A percentile compares a stretch with the other conserved stretches of the same genome.
These are phyloP conservation scores for Phylloboletellus chloephorus DNA, from an alignment of 1,284 basidiomycete genomes.

Conservation along the genomic window DNA sequence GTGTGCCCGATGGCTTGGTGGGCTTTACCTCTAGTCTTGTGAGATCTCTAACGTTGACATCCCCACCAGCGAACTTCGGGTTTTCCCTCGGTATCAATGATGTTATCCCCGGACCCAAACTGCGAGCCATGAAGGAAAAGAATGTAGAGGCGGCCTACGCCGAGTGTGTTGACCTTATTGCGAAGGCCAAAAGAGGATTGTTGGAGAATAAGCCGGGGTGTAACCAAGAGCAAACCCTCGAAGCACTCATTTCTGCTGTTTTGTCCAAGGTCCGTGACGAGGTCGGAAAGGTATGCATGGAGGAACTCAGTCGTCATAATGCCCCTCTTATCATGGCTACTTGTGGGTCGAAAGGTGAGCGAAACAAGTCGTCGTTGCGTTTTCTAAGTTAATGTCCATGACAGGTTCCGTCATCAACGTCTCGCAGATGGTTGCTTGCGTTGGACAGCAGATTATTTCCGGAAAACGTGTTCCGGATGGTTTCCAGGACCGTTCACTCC, in stretches of 20 bases:
- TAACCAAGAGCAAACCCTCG: constrained; percentile 94
- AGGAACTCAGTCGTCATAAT: constrained; percentile 92
- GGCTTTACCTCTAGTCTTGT: constrained; percentile 23
- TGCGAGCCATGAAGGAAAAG: constrained; percentile 78
- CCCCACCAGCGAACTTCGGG: constrained; percentile 78
- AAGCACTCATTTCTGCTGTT: constrained; percentile 91
- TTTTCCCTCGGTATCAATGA: constrained; percentile 99
- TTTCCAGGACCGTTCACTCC: constrained; percentile 97
- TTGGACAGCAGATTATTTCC: constrained; percentile 98
- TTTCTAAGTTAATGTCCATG: constrained; percentile 2
- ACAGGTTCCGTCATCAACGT: constrained; percentile 98
- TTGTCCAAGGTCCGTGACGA: constrained; percentile 93
- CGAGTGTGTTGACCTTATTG: constrained; percentile 84
- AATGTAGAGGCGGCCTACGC: constrained; percentile 89
- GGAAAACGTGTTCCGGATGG: constrained; percentile 98
- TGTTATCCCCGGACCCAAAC: constrained; percentile 88
- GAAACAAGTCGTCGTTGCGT: constrained; percentile 6
- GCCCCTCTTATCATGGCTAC: constrained; percentile 99
- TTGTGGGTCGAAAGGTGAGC: constrained; percentile 92
- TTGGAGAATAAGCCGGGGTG: constrained; percentile 96
- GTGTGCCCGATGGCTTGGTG: constrained; percentile 90
- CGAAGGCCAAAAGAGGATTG: constrained; percentile 86
- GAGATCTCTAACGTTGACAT: constrained; percentile 4
- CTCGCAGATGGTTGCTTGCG: constrained; percentile 99
- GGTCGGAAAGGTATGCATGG: constrained; percentile 98